Base-by-base conservation (phyloP, 2,329 filamentous ascomycete species). In the Trichoderma asperellum region DNA sequence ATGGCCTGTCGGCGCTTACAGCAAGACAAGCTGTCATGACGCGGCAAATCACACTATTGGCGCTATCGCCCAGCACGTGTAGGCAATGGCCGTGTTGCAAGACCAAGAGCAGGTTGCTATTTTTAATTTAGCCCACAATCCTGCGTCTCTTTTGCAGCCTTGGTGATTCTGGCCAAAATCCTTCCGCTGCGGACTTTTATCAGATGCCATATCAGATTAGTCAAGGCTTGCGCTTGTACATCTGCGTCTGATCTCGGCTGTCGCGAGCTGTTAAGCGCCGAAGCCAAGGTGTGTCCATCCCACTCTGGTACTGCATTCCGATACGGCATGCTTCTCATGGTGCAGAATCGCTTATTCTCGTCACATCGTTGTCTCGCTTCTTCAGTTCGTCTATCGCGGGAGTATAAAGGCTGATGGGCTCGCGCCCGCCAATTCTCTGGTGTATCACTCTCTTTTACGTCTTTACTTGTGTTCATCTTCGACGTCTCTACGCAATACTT, bases 101-200 rank as follows among this genome's bases (percentile, higher is more conserved):
- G 60, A 35, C 64, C 35, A 21, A 37, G 55, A 1, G 18, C 70
- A 14, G n/a, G 52, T 58, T 62, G 72, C 78, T 80, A 79, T 80
- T 80, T 79, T 78, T 80, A 76, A 76, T 77, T 79, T 76, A 74
- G 73, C 72, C 75, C 76, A 68, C 65, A 72, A 75, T 68, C 34
- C 24, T 18, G 16, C 40, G 10, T 18, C 27, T 55, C 57, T 68
- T 68, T 7, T 18, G 18, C 74, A 8, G 49, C 16, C 34, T 55
- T 60, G n/a, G 29, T 40, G 11, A 52, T 68, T 63, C 10, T 29
- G 63, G 68, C 60, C 70, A 69, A 43, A 71, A 74, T 70, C 63
- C 35, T 64, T 40, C 53, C 29, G 21, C 47, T 49, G 47, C 47
- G 18, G 21, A 24, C 47, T 49, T n/a, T 24, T 55, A 27, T 27